Percentiles rank a stretch among this genome's conserved stretches.
These are phyloP conservation scores for Boletus tomentosulus DNA, from an alignment of 768 basidiomycete genomes.

Conservation along the genomic window DNA sequence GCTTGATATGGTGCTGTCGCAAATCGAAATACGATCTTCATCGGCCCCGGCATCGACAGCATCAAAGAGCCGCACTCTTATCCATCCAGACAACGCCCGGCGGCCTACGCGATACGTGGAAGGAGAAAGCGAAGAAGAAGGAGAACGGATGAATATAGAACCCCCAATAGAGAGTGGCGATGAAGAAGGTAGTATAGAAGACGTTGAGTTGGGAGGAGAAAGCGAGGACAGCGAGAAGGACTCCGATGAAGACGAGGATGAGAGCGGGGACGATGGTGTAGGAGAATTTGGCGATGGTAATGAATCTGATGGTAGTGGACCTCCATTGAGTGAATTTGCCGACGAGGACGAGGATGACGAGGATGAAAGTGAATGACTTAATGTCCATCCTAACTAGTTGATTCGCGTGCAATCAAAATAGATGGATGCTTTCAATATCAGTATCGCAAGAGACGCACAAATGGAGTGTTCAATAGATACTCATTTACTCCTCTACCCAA, in stretches of 20 bases:
- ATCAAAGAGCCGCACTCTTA: conserved; percentile 37
- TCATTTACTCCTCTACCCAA: conserved; percentile 59
- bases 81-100: conserved; percentile 36
- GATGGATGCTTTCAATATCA: neutral
- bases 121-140: conserved; percentile 74
- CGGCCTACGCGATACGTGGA: conserved; percentile 60
- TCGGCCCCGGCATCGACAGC: conserved; percentile 54
- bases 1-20: conserved; percentile 89
- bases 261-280: conserved; percentile 37
- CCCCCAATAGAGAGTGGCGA: conserved; percentile 60
- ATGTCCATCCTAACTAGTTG: neutral
- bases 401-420: conserved; percentile 1
- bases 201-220: conserved; percentile 67
- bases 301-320: conserved; percentile 39
- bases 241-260: conserved; percentile 33
- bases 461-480: conserved; percentile 2
- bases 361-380: conserved; percentile 46
- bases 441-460: neutral
- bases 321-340: conserved; percentile 46
- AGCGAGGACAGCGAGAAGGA: conserved; percentile 47
- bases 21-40: conserved; percentile 87
- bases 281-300: conserved; percentile 40
- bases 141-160: conserved; percentile 54
- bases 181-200: conserved; percentile 74
- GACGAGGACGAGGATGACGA: conserved; percentile 58